phyloP scores from a whole-genome alignment of 1,139 yeast species.

The Geotrichum aggregatum region DNA sequence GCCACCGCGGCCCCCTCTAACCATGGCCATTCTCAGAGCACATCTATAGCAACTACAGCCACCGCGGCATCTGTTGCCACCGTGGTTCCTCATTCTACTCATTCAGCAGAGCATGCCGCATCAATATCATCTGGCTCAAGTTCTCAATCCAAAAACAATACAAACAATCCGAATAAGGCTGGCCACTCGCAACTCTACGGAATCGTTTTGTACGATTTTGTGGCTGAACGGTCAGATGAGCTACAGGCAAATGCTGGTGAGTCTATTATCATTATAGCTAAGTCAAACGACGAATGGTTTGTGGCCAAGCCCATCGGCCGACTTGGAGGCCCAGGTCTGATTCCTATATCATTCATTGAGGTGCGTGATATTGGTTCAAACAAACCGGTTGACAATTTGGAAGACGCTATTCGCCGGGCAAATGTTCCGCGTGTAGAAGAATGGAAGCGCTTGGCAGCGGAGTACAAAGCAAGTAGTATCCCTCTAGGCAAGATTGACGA shows the following conservation, averaged over 20 bases:
- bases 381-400: constrained; percentile 46
- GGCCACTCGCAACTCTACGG: constrained; percentile 50
- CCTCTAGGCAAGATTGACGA: constrained; percentile 43
- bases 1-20: too few species aligned
- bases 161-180: constrained; percentile 3
- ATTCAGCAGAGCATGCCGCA: too few species aligned
- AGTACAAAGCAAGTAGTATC: constrained; percentile 86
- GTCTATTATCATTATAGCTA: constrained; percentile 87
- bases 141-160: constrained; percentile 7
- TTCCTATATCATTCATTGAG: constrained; percentile 86
- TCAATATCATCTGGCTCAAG: constrained; percentile 11
- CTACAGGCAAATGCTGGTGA: constrained; percentile 81
- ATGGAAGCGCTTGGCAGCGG: constrained; percentile 90
- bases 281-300: constrained; percentile 94
- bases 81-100: not conserved
- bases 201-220: constrained; percentile 71
- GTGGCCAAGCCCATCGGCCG: constrained; percentile 96
- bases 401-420: constrained; percentile 56
- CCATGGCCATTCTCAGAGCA: not conserved
- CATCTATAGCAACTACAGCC: not conserved
- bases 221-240: constrained; percentile 87
- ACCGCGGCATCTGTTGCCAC: not conserved
- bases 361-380: constrained; percentile 73
- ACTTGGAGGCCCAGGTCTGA: constrained; percentile 96
- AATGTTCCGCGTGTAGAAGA: constrained; percentile 88